Percentiles rank a stretch among this genome's conserved stretches.
Conservation (phyloP, 2,329 filamentous ascomycete genomes). For the Periconia sp. region DNA sequence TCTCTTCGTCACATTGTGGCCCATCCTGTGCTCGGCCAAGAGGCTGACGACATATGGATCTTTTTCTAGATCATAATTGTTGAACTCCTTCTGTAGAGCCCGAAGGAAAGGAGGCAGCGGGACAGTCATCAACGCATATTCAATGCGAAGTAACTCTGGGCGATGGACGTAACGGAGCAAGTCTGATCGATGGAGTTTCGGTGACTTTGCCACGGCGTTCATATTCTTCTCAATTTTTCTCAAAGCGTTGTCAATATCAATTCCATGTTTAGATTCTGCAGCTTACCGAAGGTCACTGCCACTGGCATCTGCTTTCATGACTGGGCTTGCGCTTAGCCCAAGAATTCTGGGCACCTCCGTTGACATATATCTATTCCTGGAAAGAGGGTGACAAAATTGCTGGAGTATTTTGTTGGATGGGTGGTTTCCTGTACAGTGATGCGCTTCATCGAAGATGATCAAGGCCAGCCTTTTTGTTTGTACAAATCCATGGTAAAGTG, state of each 20-base stretch:
- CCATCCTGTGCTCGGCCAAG: constrained; percentile 18
- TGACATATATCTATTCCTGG: constrained; percentile 14
- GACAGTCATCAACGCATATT: constrained; percentile 23
- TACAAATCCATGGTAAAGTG: constrained; percentile 74
- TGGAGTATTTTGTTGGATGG: constrained; percentile 72
- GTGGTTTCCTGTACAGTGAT: constrained; percentile 63
- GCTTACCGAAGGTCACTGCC: constrained; percentile 53
- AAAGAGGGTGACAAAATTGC: constrained; percentile 64
- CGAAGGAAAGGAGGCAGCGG: constrained; percentile 14
- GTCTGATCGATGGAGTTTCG: constrained; percentile 68
- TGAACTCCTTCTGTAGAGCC: constrained; percentile 18
- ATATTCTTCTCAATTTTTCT: constrained; percentile 68
- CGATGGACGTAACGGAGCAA: constrained; percentile 68
- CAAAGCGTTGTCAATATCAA: constrained; percentile 12
- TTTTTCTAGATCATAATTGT: constrained; percentile 34
- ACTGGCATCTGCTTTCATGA: constrained; percentile 60
- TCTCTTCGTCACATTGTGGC: constrained; percentile 23
- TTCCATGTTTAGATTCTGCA: background rate
- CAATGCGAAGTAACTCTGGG: constrained; percentile 57
- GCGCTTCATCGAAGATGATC: constrained; percentile 73
- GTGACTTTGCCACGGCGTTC: constrained; percentile 69
- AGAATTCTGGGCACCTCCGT: constrained; percentile 64
- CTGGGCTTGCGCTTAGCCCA: constrained; percentile 79
- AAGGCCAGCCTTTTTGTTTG: constrained; percentile 64
- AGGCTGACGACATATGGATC: constrained; percentile 47